phyloP scores from a whole-genome alignment of 148 eudicot species.

The Vaccinium corymbosum region DNA sequence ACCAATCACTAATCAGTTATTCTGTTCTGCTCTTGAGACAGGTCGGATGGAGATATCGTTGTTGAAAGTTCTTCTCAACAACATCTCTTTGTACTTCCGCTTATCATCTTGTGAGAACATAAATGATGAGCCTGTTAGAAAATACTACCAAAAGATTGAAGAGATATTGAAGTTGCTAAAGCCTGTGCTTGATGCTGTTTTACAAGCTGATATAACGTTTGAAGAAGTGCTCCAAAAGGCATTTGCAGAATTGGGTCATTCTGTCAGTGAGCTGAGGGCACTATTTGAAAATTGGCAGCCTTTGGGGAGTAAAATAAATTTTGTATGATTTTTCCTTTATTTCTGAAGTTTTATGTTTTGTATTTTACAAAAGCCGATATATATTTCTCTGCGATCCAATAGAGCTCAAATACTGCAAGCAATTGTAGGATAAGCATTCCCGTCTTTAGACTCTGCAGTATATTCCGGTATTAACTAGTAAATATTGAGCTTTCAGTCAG shows the following conservation, averaged over 20 bases:
- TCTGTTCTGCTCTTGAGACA: conserved; percentile 25
- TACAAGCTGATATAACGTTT: conserved; percentile 51
- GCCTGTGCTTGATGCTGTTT: conserved; percentile 63
- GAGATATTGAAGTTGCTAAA: conserved; percentile 72
- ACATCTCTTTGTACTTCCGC: conserved; percentile 53
- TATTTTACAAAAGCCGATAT: background rate
- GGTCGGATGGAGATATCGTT: conserved; percentile 84
- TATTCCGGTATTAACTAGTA: background rate
- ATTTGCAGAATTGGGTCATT: conserved; percentile 43
- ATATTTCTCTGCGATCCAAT: background rate
- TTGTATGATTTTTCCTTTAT: conserved; percentile 46
- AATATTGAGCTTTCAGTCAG: background rate
- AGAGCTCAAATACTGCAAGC: background rate
- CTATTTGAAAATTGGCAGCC: conserved; percentile 73
- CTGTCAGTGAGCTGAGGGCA: conserved; percentile 62
- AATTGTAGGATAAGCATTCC: background rate
- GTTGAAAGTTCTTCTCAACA: conserved; percentile 68
- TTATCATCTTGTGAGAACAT: conserved; percentile 52
- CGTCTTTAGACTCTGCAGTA: background rate
- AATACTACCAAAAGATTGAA: conserved; percentile 58
- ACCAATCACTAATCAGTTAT: background rate
- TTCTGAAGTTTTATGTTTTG: background rate
- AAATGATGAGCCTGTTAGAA: conserved; percentile 52
- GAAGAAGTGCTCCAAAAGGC: conserved; percentile 55
- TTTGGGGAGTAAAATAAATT: conserved; percentile 79